These are phyloP conservation scores for Thielaviopsis ethacetica DNA, from an alignment of 2,329 filamentous ascomycete species.

Conservation along the genomic window DNA sequence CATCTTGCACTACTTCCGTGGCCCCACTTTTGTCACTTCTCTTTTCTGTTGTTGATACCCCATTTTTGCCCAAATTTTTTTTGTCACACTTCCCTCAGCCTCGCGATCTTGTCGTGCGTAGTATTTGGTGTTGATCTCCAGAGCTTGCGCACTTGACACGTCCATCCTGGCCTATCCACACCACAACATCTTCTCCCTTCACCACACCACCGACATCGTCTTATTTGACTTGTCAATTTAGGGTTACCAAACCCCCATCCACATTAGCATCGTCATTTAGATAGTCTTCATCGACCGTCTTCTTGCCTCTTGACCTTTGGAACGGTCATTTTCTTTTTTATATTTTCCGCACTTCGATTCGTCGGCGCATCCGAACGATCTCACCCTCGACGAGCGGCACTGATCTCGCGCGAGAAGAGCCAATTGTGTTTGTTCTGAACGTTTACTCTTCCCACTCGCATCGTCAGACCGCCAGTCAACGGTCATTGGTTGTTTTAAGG, in stretches of 20 bases:
- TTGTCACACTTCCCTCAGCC: neutral
- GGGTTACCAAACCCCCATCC: neutral
- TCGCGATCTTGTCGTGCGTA: neutral
- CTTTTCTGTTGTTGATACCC: neutral
- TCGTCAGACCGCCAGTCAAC: conserved; percentile 12
- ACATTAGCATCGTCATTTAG: neutral
- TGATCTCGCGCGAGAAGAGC: conserved; percentile 13
- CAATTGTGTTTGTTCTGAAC: conserved; percentile 11
- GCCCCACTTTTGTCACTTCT: neutral
- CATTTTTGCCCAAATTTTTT: neutral
- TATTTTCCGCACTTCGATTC: conserved; percentile 10
- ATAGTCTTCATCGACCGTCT: neutral
- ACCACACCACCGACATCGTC: neutral
- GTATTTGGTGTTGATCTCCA: conserved; percentile 8
- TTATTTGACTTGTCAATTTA: neutral
- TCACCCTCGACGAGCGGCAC: conserved; percentile 12
- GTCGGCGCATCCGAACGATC: conserved; percentile 10
- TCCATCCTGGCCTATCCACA: neutral
- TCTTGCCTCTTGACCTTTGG: neutral
- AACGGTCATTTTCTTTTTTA: neutral
- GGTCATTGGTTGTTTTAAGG: conserved; percentile 11
- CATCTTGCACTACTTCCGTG: neutral
- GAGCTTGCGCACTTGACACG: neutral
- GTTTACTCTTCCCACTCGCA: conserved; percentile 13
- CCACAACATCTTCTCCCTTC: neutral